Conservation (phyloP, 169 alveolate genomes). For the Amoebophrya sp. region DNA sequence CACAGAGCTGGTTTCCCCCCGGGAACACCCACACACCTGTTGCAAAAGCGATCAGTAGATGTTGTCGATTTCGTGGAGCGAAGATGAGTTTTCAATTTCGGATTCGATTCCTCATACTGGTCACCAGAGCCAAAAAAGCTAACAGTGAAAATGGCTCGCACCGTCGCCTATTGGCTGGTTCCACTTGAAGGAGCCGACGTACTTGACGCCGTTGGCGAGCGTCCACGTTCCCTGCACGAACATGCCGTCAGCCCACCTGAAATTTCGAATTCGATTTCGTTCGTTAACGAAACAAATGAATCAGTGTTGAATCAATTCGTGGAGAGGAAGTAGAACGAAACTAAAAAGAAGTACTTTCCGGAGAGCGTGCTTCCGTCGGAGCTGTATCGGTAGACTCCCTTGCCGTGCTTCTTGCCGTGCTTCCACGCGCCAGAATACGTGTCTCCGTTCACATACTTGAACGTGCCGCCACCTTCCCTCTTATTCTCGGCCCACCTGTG, state of each 20-base stretch:
- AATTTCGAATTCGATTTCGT: background rate
- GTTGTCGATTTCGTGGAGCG: no score
- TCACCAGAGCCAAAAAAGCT: background rate
- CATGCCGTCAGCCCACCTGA: background rate
- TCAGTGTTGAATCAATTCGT: background rate
- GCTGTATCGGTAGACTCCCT: slow-evolving; percentile 54
- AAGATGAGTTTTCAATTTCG: no score
- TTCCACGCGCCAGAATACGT: slow-evolving; percentile 76
- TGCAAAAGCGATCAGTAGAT: no score
- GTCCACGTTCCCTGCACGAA: background rate
- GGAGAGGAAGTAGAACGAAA: background rate
- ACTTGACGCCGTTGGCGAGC: background rate
- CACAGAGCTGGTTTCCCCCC: background rate
- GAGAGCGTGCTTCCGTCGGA: background rate
- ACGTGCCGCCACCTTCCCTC: slow-evolving; percentile 75
- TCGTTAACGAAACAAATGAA: no score
- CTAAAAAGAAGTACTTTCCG: background rate
- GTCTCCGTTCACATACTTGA: slow-evolving; percentile 68
- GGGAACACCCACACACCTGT: background rate
- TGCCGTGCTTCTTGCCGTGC: slow-evolving; percentile 71
- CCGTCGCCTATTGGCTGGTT: background rate
- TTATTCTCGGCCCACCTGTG: slow-evolving; percentile 5
- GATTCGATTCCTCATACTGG: no score
- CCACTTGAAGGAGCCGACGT: background rate
- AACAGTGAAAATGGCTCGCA: background rate